Base-by-base conservation (phyloP, 345 rosid genomes). In the Cardiospermum halicacabum region DNA sequence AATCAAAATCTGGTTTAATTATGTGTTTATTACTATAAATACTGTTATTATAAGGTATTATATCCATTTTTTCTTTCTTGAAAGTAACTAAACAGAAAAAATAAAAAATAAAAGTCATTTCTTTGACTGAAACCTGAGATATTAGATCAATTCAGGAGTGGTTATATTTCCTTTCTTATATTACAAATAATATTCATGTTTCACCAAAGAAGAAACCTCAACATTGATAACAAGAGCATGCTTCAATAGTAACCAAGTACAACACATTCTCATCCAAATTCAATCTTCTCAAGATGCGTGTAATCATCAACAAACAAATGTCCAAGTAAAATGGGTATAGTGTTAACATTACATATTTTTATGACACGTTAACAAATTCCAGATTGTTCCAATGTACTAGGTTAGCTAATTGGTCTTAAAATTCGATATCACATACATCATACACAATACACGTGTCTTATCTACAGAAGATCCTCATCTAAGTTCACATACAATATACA, bases 381-480 rank as follows among this genome's bases (percentile, higher is more conserved):
- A 7, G 65, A 73, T 65, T 60, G 64, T 64, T 75, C 66, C 25
- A 45, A 16, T 6, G n/a, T 43, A 36, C 61, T 30, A 58, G 72
- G 51, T 51, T 62, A 37, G 36, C 31, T 66, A 25, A 59, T 66
- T 60, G 40, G 60, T 31, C 55, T 43, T 1, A 42, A 4, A 21
- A 56, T 54, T 2, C 15, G 6, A 70, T 19, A 12, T 37, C 37
- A 36, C 49, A 19, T 65, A n/a, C n/a, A n/a, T n/a, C n/a, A n/a
- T n/a, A n/a, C n/a, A n/a, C n/a, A n/a, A n/a, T n/a, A n/a, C n/a
- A 58, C 49, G 3, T 69, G 69, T 60, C 75, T 28, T 62, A 19
- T 18, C 54, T 5, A 25, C 45, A 42, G 45, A 22, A 39, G 26
- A 22, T 32, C 65, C 67, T 62, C 66, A 58, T 73, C 71, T 59